Evolutionary conservation across 495 filamentous ascomycete genomes (phyloP), one percentile per base, ranked within the genome.

Genomic region (Podospora anserina): DNA sequence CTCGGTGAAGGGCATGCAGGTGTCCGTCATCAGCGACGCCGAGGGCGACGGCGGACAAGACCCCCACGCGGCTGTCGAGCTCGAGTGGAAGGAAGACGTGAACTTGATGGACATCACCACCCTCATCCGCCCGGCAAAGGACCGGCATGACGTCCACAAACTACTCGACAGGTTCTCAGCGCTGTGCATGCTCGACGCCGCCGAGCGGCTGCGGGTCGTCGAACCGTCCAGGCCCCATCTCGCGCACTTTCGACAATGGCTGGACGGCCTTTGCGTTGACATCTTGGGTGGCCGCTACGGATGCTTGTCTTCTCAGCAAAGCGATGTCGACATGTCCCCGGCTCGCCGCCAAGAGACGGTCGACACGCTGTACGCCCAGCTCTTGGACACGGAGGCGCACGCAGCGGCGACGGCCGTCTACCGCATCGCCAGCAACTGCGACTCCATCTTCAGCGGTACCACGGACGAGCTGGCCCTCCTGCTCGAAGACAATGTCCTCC

Each of bases 21-120:
- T 32, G 30, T 32, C 30, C 30, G 30, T 32, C 30, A 32, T 32
- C 30, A 32, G 30, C 30, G 30, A 32, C 30, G 30, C 30, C 30
- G 30, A 32, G 30, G 30, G 30, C 30, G 30, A 32, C 30, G 30
- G 30, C 30, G 30, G 30, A 4, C 30, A 32, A 32, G 77, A 78
- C 32, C 34, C 65, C n/a, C 72, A 76, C 61, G 74, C 75, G 5
- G 75, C 74, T n/a, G 75, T 77, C 16, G 71, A 66, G 6, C 61
- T 81, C 4, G 64, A 79, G 9, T 82, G 78, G 78, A 66, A 68
- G 55, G 75, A 75, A 0, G 71, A 80, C 68, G 72, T 78, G 49
- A 78, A 81, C 63, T 80, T 80, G 26, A 63, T 69, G 4, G 70
- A 77, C 56, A 57, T 69, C n/a, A 55, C 39, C 11, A 44, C 54